phyloP scores from a whole-genome alignment of 2,329 filamentous ascomycete genomes.

The Botrytis squamosa region DNA sequence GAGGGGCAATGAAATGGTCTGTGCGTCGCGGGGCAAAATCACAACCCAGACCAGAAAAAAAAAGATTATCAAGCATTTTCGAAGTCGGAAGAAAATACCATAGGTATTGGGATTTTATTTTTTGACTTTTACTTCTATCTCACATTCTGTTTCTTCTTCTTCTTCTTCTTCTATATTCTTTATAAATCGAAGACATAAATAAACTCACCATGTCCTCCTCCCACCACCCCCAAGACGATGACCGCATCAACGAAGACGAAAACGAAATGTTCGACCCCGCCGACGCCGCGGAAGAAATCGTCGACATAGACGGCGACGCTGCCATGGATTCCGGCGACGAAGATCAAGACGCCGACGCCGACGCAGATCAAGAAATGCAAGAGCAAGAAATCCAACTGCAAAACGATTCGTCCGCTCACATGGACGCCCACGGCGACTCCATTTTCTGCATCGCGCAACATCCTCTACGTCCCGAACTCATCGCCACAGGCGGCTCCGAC shows the following conservation, averaged over 20 bases:
- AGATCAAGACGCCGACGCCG: slow-evolving; percentile 51
- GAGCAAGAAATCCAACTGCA: slow-evolving; percentile 73
- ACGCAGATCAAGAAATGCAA: slow-evolving; percentile 54
- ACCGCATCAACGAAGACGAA: slow-evolving; percentile 45
- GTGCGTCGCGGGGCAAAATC: slow-evolving; percentile 20
- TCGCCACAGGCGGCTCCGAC: slow-evolving; percentile 80
- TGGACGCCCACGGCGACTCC: slow-evolving; percentile 85
- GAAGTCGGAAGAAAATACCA: slow-evolving; percentile 13
- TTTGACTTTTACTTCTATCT: not conserved
- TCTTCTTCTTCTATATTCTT: not conserved
- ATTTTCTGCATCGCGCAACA: slow-evolving; percentile 96
- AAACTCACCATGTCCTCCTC: slow-evolving; percentile 31
- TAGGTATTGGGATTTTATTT: not conserved
- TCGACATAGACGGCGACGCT: slow-evolving; percentile 62
- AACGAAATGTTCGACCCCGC: slow-evolving; percentile 73
- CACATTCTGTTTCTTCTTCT: not conserved
- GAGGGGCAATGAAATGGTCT: slow-evolving; percentile 6
- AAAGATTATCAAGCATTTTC: slow-evolving; percentile 26
- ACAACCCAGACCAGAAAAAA: slow-evolving; percentile 17
- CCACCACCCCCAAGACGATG: slow-evolving; percentile 26
- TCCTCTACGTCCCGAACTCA: slow-evolving; percentile 70
- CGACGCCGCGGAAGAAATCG: slow-evolving; percentile 75
- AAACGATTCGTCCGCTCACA: slow-evolving; percentile 92
- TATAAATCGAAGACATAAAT: too few relatives aligned
- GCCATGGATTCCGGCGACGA: slow-evolving; percentile 74